Evolutionary conservation across 208 protist species (phyloP).

Genomic region (Acanthamoeba castellanii): DNA sequence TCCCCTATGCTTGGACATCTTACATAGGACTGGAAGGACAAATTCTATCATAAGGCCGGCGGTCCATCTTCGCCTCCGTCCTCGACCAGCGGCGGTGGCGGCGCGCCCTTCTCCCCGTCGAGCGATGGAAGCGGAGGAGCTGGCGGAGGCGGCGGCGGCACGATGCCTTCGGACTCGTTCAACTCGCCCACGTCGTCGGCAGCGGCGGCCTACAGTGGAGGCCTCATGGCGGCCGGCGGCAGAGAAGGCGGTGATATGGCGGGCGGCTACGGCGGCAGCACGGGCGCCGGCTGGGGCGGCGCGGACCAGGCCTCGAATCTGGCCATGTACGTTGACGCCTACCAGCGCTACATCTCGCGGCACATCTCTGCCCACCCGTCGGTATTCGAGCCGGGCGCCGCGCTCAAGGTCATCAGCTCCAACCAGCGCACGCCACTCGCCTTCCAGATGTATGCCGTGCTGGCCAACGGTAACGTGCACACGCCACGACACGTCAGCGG

Average conservation of each 20-base stretch:
- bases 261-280: not conserved
- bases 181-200: not conserved
- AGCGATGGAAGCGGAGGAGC: conserved; percentile 5
- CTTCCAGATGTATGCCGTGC: conserved; percentile 74
- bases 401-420: conserved; percentile 32
- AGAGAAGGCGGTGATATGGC: not conserved
- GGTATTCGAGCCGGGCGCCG: conserved; percentile 59
- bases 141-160: not conserved
- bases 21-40: conserved; percentile 69
- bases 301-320: not conserved
- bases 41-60: conserved; percentile 47
- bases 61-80: not conserved
- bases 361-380: conserved; percentile 52
- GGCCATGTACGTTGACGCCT: conserved; percentile 61
- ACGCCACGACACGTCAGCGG: not conserved
- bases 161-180: conserved; percentile 31
- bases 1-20: too few species aligned
- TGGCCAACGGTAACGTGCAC: conserved; percentile 29
- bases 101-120: not conserved
- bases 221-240: not conserved
- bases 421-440: conserved; percentile 68
- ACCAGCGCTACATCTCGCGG: conserved; percentile 63
- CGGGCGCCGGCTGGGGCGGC: not conserved
- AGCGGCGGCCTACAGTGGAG: not conserved
- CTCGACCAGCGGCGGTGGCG: not conserved